phyloP scores from a whole-genome alignment of 208 protist genomes.

The Naegleria fowleri region DNA sequence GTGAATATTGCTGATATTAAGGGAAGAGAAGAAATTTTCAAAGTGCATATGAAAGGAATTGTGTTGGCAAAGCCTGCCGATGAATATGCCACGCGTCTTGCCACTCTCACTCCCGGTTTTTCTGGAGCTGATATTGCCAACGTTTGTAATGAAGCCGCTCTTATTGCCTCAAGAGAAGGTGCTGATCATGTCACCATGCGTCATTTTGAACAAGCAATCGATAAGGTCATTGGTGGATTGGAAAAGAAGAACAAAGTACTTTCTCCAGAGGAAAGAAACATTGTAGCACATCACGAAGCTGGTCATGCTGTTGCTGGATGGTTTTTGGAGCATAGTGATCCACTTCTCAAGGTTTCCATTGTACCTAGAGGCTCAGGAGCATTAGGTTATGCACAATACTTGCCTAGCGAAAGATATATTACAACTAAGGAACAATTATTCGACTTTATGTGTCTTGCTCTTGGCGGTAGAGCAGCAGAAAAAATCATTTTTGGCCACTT shows the following conservation, averaged over 20 bases:
- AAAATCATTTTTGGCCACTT: constrained; percentile 81
- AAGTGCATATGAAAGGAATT: constrained; percentile 26
- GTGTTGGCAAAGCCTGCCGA: constrained; percentile 47
- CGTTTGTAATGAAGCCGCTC: constrained; percentile 88
- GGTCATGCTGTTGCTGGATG: constrained; percentile 92
- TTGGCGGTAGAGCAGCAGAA: constrained; percentile 85
- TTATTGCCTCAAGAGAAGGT: constrained; percentile 68
- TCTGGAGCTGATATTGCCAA: constrained; percentile 93
- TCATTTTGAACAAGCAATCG: constrained; percentile 86
- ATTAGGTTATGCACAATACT: constrained; percentile 94
- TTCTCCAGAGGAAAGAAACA: constrained; percentile 73
- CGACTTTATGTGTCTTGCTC: constrained; percentile 83
- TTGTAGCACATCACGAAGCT: constrained; percentile 96
- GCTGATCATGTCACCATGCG: constrained; percentile 57
- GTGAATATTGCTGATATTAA: background rate
- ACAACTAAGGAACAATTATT: constrained; percentile 80
- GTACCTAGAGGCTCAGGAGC: constrained; percentile 84
- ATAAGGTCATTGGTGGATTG: constrained; percentile 88
- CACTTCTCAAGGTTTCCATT: constrained; percentile 95
- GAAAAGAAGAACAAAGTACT: constrained; percentile 80
- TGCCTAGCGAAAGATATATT: constrained; percentile 84
- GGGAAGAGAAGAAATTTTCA: constrained; percentile 18
- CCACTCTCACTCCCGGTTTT: constrained; percentile 83
- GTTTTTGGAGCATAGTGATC: constrained; percentile 91
- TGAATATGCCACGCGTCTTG: constrained; percentile 47